Base-by-base conservation (phyloP, 2,329 filamentous ascomycete species). In the Amphichorda felina region DNA sequence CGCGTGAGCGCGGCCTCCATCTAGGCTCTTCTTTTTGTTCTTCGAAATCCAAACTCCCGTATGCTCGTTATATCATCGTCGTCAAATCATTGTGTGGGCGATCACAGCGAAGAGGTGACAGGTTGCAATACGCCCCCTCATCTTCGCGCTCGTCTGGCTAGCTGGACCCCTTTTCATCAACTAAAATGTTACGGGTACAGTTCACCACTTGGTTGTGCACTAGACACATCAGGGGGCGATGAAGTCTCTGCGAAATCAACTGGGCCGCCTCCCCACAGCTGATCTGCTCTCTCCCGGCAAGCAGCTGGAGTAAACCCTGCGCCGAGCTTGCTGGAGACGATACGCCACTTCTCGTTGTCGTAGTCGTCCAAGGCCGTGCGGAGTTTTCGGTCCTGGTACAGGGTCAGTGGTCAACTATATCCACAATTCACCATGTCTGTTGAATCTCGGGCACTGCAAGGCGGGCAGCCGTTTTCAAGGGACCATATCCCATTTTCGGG, bases 311-410 rank as follows among this genome's bases (percentile, higher is more conserved):
- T 91, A 53, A 94, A 93, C 32, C 88, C 87, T 34, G 79, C 83
- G 41, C 88, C 88, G 48, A 95, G 82, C 60, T 94, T 94, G 50
- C 83, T 82, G 40, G 88, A 82, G 42, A 94, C 79, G 51, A 93
- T 85, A 46, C 86, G 81, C 88, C 88, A 95, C 54, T 86, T 86
- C 57, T 94, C 87, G 61, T 82, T 83, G 53, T 91, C 84, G 64
- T 89, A 89, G 56, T 89, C 84, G 53, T 82, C 76, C 45, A 89
- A 72, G 5, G 83, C 82, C 37, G 70, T 76, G 42, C 75, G 79
- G 47, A 91, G 74, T 56, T 84, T 85, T 56, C 81, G 71, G 46
- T 88, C 77, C 84, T 89, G 53, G 26, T 14, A 5, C n/a, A 8
- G 5, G 21, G 25, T 40, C 28, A 41, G 37, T 29, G 27, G 5